These are phyloP conservation scores for Fusarium beomiforme DNA, from an alignment of 2,329 filamentous ascomycete species.

Conservation along the genomic window DNA sequence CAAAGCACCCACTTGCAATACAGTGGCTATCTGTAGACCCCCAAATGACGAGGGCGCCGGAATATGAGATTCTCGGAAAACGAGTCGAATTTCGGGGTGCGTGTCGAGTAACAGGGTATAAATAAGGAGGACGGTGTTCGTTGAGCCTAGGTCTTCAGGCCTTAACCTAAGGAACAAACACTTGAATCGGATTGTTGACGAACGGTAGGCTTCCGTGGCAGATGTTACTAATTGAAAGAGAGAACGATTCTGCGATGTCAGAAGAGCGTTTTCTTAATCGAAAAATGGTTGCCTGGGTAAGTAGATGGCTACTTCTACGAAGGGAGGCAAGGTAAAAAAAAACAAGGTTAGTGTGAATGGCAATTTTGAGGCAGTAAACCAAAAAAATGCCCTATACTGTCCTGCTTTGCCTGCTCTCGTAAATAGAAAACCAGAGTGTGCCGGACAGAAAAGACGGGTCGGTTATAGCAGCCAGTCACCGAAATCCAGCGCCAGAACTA, in stretches of 20 bases:
- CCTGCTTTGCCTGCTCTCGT: neutral
- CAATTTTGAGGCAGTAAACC: constrained; percentile 34
- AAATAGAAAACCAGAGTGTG: constrained; percentile 13
- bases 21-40: constrained; percentile 33
- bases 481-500: neutral
- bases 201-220: constrained; percentile 7
- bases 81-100: constrained; percentile 20
- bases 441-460: constrained; percentile 16
- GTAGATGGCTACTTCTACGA: constrained; percentile 29
- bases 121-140: constrained; percentile 13
- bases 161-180: neutral
- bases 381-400: constrained; percentile 2
- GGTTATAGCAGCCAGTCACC: constrained; percentile 20
- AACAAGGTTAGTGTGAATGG: constrained; percentile 18
- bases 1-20: constrained; percentile 39
- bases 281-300: constrained; percentile 27
- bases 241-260: constrained; percentile 22
- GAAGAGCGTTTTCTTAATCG: constrained; percentile 21
- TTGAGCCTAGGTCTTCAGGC: constrained; percentile 30
- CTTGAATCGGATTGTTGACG: constrained; percentile 16
- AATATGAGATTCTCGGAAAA: constrained; percentile 13
- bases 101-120: constrained; percentile 13
- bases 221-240: neutral
- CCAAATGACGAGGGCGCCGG: constrained; percentile 36
- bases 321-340: constrained; percentile 19